These are phyloP conservation scores for Gossypium schwendimanii DNA, from an alignment of 441 rosid species.

Conservation along the genomic window DNA sequence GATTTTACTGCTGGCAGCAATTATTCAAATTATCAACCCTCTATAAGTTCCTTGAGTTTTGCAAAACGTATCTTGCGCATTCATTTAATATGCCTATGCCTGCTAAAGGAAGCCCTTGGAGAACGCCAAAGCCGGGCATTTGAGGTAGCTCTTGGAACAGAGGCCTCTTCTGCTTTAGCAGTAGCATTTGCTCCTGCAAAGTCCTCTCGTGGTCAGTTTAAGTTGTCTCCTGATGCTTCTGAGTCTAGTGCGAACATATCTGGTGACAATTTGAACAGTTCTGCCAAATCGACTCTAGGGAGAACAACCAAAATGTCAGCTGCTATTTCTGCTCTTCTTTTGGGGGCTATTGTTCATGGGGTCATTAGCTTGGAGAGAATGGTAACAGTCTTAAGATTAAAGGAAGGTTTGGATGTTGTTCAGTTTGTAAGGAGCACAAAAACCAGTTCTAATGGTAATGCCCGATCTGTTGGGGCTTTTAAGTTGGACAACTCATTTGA, in stretches of 20 bases:
- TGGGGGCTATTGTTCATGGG: slow-evolving; percentile 84
- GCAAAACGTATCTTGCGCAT: slow-evolving; percentile 68
- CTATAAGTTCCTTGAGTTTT: slow-evolving; percentile 39
- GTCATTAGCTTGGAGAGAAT: slow-evolving; percentile 92
- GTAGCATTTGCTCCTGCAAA: slow-evolving; percentile 62
- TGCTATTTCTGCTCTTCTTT: slow-evolving; percentile 80
- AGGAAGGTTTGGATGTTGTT: slow-evolving; percentile 80
- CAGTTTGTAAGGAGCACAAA: slow-evolving; percentile 71
- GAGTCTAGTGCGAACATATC: slow-evolving; percentile 52
- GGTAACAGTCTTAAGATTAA: slow-evolving; percentile 72
- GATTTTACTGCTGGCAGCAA: slow-evolving; percentile 53
- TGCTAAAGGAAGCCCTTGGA: slow-evolving; percentile 94
- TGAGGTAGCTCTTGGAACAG: slow-evolving; percentile 95
- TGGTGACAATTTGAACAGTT: slow-evolving; percentile 39
- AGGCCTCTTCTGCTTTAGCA: slow-evolving; percentile 78
- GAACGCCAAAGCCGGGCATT: slow-evolving; percentile 93
- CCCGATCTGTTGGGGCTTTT: slow-evolving; percentile 50
- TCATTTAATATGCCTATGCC: slow-evolving; percentile 72
- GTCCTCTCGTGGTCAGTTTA: slow-evolving; percentile 79
- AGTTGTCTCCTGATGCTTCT: slow-evolving; percentile 60
- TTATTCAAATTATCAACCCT: slow-evolving; percentile 45
- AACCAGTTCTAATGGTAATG: slow-evolving; percentile 77
- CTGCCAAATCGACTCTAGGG: slow-evolving; percentile 32
- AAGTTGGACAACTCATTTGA: slow-evolving; percentile 68
- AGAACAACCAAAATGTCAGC: slow-evolving; percentile 62